Conservation (phyloP, 2,329 filamentous ascomycete genomes). For the Fusarium anthophilum region DNA sequence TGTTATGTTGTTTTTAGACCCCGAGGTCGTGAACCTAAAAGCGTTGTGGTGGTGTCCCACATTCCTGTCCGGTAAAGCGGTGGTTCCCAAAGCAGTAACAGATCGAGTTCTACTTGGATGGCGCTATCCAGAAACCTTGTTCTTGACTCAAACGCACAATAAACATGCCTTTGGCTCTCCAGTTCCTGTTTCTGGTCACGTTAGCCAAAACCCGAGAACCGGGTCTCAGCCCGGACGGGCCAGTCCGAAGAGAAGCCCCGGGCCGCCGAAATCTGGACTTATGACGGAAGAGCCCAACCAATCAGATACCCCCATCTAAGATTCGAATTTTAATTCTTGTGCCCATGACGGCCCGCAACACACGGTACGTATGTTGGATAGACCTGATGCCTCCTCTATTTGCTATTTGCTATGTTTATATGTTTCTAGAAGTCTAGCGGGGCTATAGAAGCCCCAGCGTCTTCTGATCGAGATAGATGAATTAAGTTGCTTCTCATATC, state of each 20-base stretch:
- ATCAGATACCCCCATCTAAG: neutral
- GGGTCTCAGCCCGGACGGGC: slow-evolving; percentile 24
- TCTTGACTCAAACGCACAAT: slow-evolving; percentile 2
- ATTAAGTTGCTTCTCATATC: neutral
- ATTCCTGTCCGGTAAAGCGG: slow-evolving; percentile 24
- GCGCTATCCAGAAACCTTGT: slow-evolving; percentile 2
- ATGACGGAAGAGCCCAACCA: neutral
- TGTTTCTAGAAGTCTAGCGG: neutral
- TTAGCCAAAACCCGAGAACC: slow-evolving; percentile 7
- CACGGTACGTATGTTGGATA: neutral
- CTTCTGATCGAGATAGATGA: neutral
- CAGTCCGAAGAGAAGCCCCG: slow-evolving; percentile 12
- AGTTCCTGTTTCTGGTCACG: neutral
- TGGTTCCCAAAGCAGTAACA: slow-evolving; percentile 9
- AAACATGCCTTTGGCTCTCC: neutral
- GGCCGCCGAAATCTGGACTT: slow-evolving; percentile 1
- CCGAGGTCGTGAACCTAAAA: neutral
- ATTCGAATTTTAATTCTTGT: neutral
- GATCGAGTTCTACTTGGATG: neutral
- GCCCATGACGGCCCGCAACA: neutral
- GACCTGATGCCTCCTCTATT: neutral
- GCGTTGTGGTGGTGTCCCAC: slow-evolving; percentile 19
- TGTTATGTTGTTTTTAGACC: slow-evolving; percentile 8
- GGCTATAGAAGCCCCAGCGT: neutral
- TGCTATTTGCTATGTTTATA: neutral